Evolutionary conservation across 2,329 filamentous ascomycete species (phyloP), one percentile per base, ranked within the genome.

Genomic region (Falciphora oryzae): DNA sequence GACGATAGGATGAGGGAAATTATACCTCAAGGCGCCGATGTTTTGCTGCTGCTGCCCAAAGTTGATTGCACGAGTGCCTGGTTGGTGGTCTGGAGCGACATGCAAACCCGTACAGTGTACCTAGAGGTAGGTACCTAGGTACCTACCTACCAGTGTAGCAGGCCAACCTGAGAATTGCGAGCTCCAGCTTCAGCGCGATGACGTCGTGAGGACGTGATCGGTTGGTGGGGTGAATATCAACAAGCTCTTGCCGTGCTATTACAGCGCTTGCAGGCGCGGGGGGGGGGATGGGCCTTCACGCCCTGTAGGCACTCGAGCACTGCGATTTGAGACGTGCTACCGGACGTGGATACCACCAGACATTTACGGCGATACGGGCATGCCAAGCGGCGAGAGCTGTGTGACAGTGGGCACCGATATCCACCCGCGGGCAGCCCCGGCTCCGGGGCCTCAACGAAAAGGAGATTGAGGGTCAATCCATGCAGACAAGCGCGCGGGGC

Each of bases 151-250:
- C 4, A 4, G 56, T 57, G 27, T 57, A 28, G 56, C n/a, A 59
- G 63, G 57, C 66, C 62, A 67, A 66, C 65, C 32, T 56, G 64
- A 53, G 44, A 53, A 25, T 22, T n/a, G 44, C 66, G 66, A 57
- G 56, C 27, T 58, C 29, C 29, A 58, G 57, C 27, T 58, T 29
- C n/a, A 16, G 27, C 35, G 18, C 56, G 57, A 63, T 63, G 62
- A 63, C 62, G 62, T 63, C 62, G 62, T 57, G 53, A n/a, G 56
- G 57, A 29, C 31, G 25, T 58, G 32, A 44, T 63, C 57, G 53
- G 62, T 58, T n/a, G 62, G 62, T 63, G 62, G 62, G 62, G 62
- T 32, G 22, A 58, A 32, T 35, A 44, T 57, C 62, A 58, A 57
- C n/a, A 6, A n/a, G 44, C 44, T 53, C 38, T 14, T 53, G 44